Conservation (phyloP, 208 protist genomes). For the Trypanosoma scelopori region DNA sequence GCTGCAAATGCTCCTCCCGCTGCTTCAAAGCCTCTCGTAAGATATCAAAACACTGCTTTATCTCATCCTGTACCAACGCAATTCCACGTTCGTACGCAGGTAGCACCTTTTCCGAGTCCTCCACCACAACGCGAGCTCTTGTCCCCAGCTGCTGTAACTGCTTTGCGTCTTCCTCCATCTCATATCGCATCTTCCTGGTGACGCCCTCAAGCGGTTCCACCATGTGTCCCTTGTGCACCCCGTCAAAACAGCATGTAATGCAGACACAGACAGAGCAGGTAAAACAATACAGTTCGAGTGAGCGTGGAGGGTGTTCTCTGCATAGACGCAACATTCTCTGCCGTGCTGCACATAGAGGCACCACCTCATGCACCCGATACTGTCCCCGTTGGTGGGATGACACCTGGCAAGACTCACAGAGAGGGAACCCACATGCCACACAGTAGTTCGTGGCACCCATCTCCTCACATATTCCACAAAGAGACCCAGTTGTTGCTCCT, state of each 20-base stretch:
- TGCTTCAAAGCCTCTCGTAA: slow-evolving; percentile 40
- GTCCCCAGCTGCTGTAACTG: slow-evolving; percentile 3
- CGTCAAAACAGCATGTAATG: slow-evolving; percentile 71
- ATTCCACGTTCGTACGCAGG: slow-evolving; percentile 33
- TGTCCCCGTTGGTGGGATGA: slow-evolving; percentile 59
- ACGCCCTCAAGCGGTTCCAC: slow-evolving; percentile 24
- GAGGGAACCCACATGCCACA: slow-evolving; percentile 68
- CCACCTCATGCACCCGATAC: slow-evolving; percentile 58
- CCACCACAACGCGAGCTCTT: slow-evolving; percentile 4
- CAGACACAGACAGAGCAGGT: slow-evolving; percentile 56
- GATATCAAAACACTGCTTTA: slow-evolving; percentile 35
- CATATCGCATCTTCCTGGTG: background rate
- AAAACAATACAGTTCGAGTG: slow-evolving; percentile 68
- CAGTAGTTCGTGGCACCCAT: slow-evolving; percentile 35
- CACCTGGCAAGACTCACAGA: slow-evolving; percentile 48
- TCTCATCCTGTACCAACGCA: slow-evolving; percentile 26
- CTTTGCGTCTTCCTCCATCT: background rate
- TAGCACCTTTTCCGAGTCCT: slow-evolving; percentile 8
- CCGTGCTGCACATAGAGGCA: slow-evolving; percentile 37
- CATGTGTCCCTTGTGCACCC: slow-evolving; percentile 59
- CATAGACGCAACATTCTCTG: slow-evolving; percentile 30
- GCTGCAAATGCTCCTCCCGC: slow-evolving; percentile 42
- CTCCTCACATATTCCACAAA: slow-evolving; percentile 76
- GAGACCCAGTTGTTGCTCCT: background rate
- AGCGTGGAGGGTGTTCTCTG: slow-evolving; percentile 41